Evolutionary conservation across 192 early-diverging fungal genomes (phyloP).

Genomic region (Coemansia sp.): DNA sequence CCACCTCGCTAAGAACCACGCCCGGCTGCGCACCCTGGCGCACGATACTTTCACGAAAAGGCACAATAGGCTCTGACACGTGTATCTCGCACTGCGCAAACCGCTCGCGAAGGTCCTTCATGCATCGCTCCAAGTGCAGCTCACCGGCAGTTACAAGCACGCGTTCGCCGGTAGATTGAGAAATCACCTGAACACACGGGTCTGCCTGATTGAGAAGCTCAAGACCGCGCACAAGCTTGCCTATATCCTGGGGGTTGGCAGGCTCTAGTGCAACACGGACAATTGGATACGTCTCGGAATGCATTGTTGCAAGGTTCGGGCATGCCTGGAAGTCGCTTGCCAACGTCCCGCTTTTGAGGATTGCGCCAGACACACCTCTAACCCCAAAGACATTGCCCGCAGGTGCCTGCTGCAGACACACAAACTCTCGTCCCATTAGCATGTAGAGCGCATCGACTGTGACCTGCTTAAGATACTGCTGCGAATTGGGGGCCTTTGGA

Average conservation of each 20-base stretch:
- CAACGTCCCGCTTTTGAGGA: constrained; percentile 96
- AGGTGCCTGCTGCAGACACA: constrained; percentile 76
- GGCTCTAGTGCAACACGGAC: constrained; percentile 97
- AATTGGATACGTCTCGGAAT: constrained; percentile 75
- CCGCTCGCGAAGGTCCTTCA: constrained; percentile 90
- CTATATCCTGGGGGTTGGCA: constrained; percentile 85
- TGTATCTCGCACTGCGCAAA: constrained; percentile 95
- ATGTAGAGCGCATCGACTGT: constrained; percentile 81
- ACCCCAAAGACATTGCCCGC: constrained; percentile 98
- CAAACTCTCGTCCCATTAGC: constrained; percentile 96
- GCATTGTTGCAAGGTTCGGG: constrained; percentile 70
- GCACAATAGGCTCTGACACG: constrained; percentile 93
- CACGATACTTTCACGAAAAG: constrained; percentile 93
- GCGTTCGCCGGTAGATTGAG: constrained; percentile 95
- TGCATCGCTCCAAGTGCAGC: constrained; percentile 93
- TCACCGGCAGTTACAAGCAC: constrained; percentile 97
- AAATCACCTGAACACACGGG: constrained; percentile 87
- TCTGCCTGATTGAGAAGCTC: constrained; percentile 93
- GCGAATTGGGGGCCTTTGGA: constrained; percentile 56
- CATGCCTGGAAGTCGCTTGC: constrained; percentile 66
- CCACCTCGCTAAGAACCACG: constrained; percentile 40
- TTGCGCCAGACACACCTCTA: constrained; percentile 78
- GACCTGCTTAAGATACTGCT: constrained; percentile 66
- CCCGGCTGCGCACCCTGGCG: constrained; percentile 42
- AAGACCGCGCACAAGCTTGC: constrained; percentile 81